These are phyloP conservation scores for Rubroshorea leprosula DNA, from an alignment of 345 rosid genomes.

Conservation along the genomic window DNA sequence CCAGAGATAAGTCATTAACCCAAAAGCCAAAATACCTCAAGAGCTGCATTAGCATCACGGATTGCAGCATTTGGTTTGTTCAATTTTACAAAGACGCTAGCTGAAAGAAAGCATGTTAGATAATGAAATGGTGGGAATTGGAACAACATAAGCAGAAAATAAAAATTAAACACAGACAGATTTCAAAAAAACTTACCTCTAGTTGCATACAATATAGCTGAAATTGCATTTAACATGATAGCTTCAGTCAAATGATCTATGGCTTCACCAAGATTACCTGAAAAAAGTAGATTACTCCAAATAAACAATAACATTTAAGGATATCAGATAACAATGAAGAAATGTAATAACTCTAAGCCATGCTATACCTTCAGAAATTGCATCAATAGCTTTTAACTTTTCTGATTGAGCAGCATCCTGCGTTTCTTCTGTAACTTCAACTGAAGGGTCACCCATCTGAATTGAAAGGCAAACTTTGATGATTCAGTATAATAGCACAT, in stretches of 20 bases:
- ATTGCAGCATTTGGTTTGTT: conserved; percentile 85
- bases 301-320: neutral
- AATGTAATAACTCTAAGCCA: neutral
- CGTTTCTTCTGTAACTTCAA: conserved; percentile 64
- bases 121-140: neutral
- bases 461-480: conserved; percentile 15
- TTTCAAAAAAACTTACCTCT: conserved; percentile 42
- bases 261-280: conserved; percentile 61
- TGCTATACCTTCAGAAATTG: conserved; percentile 52
- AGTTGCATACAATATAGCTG: conserved; percentile 72
- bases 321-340: conserved; percentile 4
- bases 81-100: conserved; percentile 45
- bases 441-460: conserved; percentile 69
- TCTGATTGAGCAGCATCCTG: conserved; percentile 61
- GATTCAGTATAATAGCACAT: neutral
- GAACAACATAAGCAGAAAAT: neutral
- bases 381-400: conserved; percentile 56
- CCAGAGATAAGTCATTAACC: neutral
- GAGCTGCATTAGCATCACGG: conserved; percentile 66
- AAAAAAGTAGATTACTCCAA: conserved; percentile 18
- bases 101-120: conserved; percentile 34
- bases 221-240: conserved; percentile 63
- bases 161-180: neutral
- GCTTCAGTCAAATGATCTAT: conserved; percentile 62
- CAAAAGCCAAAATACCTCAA: conserved; percentile 39